Percentiles rank a stretch among this genome's conserved stretches.
Conservation (phyloP, 2,329 filamentous ascomycete species). For the Epichloe amarillans region DNA sequence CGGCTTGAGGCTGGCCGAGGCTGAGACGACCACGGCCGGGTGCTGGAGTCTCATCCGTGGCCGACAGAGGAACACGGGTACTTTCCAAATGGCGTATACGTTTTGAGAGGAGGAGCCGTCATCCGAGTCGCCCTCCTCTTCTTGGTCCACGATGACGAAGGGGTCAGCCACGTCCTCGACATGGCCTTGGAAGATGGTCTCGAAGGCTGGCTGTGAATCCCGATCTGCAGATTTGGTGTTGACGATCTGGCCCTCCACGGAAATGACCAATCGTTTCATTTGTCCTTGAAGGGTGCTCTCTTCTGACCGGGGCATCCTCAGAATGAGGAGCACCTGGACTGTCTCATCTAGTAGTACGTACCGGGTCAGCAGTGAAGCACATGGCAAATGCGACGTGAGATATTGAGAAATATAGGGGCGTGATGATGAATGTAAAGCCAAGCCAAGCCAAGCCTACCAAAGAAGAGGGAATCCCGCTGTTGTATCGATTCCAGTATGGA, state of each 20-base stretch:
- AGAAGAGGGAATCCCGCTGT: slow-evolving; percentile 53
- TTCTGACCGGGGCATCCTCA: slow-evolving; percentile 49
- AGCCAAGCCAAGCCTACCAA: slow-evolving; percentile 40
- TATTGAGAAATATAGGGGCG: background rate
- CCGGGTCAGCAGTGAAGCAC: slow-evolving; percentile 8
- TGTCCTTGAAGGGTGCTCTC: slow-evolving; percentile 44
- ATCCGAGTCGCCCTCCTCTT: slow-evolving; percentile 17
- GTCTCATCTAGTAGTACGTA: slow-evolving; percentile 48
- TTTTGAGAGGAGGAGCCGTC: slow-evolving; percentile 19
- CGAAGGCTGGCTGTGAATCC: slow-evolving; percentile 34
- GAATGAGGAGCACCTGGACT: slow-evolving; percentile 52
- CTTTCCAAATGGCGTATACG: slow-evolving; percentile 46
- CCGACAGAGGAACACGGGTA: slow-evolving; percentile 42
- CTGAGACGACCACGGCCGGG: slow-evolving; percentile 52
- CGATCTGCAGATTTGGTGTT: slow-evolving; percentile 40
- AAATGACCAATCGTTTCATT: slow-evolving; percentile 49
- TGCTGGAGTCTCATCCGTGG: slow-evolving; percentile 52
- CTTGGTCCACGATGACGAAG: slow-evolving; percentile 34
- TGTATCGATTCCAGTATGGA: slow-evolving; percentile 43
- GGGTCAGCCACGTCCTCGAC: slow-evolving; percentile 37
- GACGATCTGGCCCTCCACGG: slow-evolving; percentile 51
- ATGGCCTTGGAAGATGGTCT: slow-evolving; percentile 45
- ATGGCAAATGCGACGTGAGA: slow-evolving; percentile 11
- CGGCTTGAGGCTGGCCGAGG: slow-evolving; percentile 46
- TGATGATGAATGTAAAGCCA: background rate